Evolutionary conservation across 225 moss, liverwort and hornwort species (phyloP).

Genomic region (Climacium dendroides): DNA sequence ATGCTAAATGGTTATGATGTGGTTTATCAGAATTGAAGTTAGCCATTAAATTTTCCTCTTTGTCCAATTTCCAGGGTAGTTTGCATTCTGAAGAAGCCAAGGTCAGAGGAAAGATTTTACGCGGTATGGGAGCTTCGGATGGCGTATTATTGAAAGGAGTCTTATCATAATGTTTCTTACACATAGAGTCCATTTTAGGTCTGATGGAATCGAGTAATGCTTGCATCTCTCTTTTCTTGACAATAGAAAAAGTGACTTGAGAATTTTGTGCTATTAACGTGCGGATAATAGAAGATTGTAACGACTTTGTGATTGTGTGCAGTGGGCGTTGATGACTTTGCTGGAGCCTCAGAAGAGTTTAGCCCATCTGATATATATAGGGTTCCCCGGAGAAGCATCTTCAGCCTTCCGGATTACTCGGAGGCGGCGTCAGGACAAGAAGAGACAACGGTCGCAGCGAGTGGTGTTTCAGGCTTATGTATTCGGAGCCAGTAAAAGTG

Average conservation of each 20-base stretch:
- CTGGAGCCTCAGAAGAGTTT: slow-evolving; percentile 77
- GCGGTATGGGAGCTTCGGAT: background rate
- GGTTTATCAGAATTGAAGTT: background rate
- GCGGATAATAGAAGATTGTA: background rate
- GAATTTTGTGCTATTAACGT: background rate
- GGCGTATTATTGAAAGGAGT: background rate
- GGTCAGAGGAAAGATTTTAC: background rate
- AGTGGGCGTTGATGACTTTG: slow-evolving; percentile 87
- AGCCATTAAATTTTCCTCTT: background rate
- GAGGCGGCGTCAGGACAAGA: slow-evolving; percentile 62
- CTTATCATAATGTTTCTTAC: background rate
- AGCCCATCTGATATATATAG: slow-evolving; percentile 68
- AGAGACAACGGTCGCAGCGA: slow-evolving; percentile 66
- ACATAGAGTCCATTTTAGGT: background rate
- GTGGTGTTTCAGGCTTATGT: slow-evolving; percentile 71
- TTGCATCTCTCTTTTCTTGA: background rate
- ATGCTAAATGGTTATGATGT: background rate
- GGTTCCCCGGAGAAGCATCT: slow-evolving; percentile 53
- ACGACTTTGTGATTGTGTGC: slow-evolving; percentile 2
- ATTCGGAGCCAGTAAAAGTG: slow-evolving; percentile 75
- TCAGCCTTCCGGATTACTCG: slow-evolving; percentile 76
- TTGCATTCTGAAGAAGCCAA: background rate
- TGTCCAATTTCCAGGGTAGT: background rate
- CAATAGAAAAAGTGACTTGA: background rate
- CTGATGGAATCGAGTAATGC: background rate